A percentile compares a stretch with the other conserved stretches of the same genome.
These are phyloP conservation scores for Mortierella hygrophila DNA, from an alignment of 192 early-diverging fungal species.

Conservation along the genomic window DNA sequence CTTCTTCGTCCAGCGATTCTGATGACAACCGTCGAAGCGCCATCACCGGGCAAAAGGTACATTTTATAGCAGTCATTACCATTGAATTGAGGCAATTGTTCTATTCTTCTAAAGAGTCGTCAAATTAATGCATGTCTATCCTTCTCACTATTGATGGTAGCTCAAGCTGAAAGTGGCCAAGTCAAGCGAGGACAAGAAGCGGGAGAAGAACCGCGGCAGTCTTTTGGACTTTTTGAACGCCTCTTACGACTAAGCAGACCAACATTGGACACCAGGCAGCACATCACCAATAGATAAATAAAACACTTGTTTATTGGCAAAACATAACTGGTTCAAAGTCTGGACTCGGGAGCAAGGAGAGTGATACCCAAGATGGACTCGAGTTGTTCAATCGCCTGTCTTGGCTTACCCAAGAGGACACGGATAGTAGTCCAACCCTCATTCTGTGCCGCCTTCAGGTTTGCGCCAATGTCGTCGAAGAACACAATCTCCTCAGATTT, in stretches of 20 bases:
- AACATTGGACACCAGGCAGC: background rate
- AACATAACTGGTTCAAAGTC: background rate
- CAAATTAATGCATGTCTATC: background rate
- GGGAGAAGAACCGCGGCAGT: constrained; percentile 48
- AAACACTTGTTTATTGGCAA: background rate
- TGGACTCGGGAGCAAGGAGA: constrained; percentile 14
- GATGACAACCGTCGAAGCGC: constrained; percentile 37
- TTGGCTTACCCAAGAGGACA: constrained; percentile 64
- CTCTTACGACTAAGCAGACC: constrained; percentile 26
- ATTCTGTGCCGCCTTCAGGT: constrained; percentile 76
- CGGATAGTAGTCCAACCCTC: constrained; percentile 82
- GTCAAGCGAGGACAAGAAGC: constrained; percentile 50
- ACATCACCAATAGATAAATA: background rate
- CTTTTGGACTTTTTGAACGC: constrained; percentile 49
- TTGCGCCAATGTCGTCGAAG: constrained; percentile 87
- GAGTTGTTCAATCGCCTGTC: constrained; percentile 65
- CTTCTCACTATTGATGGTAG: background rate
- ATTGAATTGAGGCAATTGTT: background rate
- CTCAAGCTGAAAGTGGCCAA: constrained; percentile 46
- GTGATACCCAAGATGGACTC: constrained; percentile 54
- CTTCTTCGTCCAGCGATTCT: constrained; percentile 39
- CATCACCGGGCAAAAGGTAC: constrained; percentile 47
- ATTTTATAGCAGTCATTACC: too few species aligned
- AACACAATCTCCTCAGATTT: constrained; percentile 78
- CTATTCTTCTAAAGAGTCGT: background rate